Evolutionary conservation across 257 asterid genomes (phyloP), one percentile per base, ranked within the genome.

Genomic region (Nicotiana benthamiana): DNA sequence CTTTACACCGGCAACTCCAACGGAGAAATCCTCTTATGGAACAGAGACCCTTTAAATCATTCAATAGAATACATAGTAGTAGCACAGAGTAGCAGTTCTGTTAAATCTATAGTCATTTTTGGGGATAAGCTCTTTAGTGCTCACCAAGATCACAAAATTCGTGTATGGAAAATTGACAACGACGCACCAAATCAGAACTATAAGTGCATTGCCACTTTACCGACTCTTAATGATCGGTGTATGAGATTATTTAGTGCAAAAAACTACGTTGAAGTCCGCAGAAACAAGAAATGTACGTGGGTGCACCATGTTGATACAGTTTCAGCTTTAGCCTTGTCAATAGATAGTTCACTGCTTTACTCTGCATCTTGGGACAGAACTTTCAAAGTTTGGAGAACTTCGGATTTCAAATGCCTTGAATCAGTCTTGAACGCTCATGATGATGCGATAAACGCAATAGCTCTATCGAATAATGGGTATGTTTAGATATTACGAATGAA

Each of bases 321-420:
- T 1, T 87, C 98, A 0, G 89, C 93, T 8, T 78, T 94, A 16
- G 91, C 92, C 22, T 12, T 86, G 13, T 90, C 97, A 0, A 16
- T 30, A 4, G 97, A 93, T 66, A 89, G 87, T 36, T 40, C 79
- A 5, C 28, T 86, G 0, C 79, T 94, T 3, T 94, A 91, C 84
- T 94, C 98, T 0, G 97, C 84, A 4, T 94, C 98, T 1, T 94
- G 98, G 98, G 98, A 94, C 20, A 75, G 96, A 30, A 87, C 91
- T 20, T 74, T 94, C 22, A 94, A 94, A 68, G 83, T 94, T 8
- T 94, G 98, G 98, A 77, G 91, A 20, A 89, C 93, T 5, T 87
- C 93, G 5, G 94, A 93, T 53, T 91, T 87, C 87, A 86, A 86
- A 81, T 93, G 97, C 77, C 48, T 91, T 18, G 94, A 91, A 79